A percentile compares a stretch with the other conserved stretches of the same genome.
Evolutionary conservation across 257 asterid genomes (phyloP).

Genomic region (Ajuga chamaepitys): DNA sequence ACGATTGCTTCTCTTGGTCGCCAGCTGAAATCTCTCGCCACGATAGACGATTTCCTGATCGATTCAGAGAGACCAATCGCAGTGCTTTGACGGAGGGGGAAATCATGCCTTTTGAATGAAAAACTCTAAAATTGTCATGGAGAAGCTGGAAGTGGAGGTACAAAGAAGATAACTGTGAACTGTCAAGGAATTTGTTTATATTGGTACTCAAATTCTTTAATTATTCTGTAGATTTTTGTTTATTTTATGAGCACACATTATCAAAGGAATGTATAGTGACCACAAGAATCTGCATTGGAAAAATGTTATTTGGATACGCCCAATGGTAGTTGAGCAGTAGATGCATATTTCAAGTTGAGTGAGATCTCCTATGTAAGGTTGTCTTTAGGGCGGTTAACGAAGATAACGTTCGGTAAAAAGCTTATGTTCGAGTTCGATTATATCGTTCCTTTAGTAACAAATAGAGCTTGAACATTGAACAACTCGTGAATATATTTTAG

Average conservation of each 20-base stretch:
- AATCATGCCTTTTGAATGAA: background rate
- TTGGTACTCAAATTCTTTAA: background rate
- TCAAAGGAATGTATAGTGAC: background rate
- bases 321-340: too few relatives aligned
- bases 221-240: background rate
- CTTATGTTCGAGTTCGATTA: too few relatives aligned
- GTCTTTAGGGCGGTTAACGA: too few relatives aligned
- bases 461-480: too few relatives aligned
- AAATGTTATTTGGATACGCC: too few relatives aligned
- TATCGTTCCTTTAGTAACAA: too few relatives aligned
- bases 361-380: too few relatives aligned
- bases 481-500: too few relatives aligned
- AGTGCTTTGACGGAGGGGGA: background rate
- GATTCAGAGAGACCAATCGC: conserved; percentile 23
- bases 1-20: conserved; percentile 74
- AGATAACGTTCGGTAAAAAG: too few relatives aligned
- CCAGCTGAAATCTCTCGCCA: conserved; percentile 70
- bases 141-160: background rate
- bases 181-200: background rate
- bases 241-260: background rate
- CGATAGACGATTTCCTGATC: conserved; percentile 50
- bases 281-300: too few relatives aligned
- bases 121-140: background rate
- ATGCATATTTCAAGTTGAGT: too few relatives aligned
- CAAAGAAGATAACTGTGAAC: background rate